phyloP scores from a whole-genome alignment of 2,329 filamentous ascomycete genomes.

The Lachnellula occidentalis region DNA sequence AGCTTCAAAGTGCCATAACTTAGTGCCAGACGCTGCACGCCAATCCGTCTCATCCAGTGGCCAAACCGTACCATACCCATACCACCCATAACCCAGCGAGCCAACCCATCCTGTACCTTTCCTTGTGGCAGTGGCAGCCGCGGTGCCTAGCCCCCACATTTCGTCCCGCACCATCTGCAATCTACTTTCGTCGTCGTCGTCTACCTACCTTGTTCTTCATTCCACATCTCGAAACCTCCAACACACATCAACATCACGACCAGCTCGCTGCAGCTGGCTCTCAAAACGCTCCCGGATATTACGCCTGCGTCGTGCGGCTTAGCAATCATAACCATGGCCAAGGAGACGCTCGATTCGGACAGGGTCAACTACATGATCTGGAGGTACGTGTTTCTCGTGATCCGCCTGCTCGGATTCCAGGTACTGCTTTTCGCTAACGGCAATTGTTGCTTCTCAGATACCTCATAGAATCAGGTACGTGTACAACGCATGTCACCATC shows the following conservation, averaged over 20 bases:
- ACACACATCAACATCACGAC: constrained; percentile 9
- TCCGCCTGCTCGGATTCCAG: constrained; percentile 24
- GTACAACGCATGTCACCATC: constrained; percentile 3
- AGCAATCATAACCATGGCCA: constrained; percentile 26
- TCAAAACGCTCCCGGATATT: neutral
- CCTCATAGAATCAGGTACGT: constrained; percentile 32
- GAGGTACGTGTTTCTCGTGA: constrained; percentile 49
- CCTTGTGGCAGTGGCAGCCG: constrained; percentile 7
- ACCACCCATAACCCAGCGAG: neutral
- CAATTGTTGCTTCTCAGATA: constrained; percentile 28
- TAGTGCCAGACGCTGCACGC: constrained; percentile 2
- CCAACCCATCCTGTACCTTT: neutral
- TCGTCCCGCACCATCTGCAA: constrained; percentile 18
- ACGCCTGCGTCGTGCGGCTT: constrained; percentile 5
- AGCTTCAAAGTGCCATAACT: neutral
- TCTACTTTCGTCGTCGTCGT: constrained; percentile 14
- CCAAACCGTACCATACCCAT: neutral
- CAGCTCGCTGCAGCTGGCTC: neutral
- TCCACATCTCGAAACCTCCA: constrained; percentile 19
- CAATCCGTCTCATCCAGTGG: no score
- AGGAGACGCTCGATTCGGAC: constrained; percentile 52
- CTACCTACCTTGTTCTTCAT: constrained; percentile 17
- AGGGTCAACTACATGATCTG: constrained; percentile 66
- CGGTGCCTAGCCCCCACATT: constrained; percentile 12
- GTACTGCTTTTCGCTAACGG: constrained; percentile 28